Evolutionary conservation across 495 filamentous ascomycete genomes (phyloP), one percentile per base, ranked within the genome.

Genomic region (Neurospora tetraspora): DNA sequence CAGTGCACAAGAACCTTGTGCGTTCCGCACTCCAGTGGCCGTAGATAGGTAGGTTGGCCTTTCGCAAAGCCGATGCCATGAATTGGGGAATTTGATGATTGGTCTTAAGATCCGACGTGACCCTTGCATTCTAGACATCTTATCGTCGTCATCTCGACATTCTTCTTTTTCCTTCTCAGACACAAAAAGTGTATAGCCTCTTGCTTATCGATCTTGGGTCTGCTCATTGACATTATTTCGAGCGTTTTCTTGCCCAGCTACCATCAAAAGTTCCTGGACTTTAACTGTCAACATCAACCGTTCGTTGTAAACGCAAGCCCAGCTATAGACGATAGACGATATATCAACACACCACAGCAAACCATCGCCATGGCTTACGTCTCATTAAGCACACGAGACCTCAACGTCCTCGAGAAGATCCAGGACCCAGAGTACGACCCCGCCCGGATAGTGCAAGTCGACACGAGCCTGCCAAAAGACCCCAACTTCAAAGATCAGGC

Each of bases 351-450:
- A 39, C 68, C 20, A 71, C 31, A 38, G 14, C 12, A 65, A 34
- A 20, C 59, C 45, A 71, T 77, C 69, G 81, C 75, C 37, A 87
- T 90, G 85, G 75, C 83, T 31, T 75, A 83, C 43, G 71, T 85
- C 79, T 78, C 84, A 40, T 88, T 97, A 37, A 91, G 90, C 71
- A 80, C 81, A 36, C 91, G 91, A 77, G 93, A 96, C 81, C 80
- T 89, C 73, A 85, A 88, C 40, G 88, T 95, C 73, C 88, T 96
- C 53, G 84, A 90, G 75, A 91, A 92, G 70, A 90, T 97, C 79
- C 93, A 92, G 77, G 92, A 96, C 74, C 90, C 91, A 14, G 93
- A 94, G 78, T 86, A 89, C 39, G 87, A 90, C 27, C 88, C 91
- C 2, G 76, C 83, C 12, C 77, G 84, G 2, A 80, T 83, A 1